Evolutionary conservation across 73 alveolate species (phyloP), one percentile per base, ranked within the genome.

Genomic region (Blepharisma stoltei): DNA sequence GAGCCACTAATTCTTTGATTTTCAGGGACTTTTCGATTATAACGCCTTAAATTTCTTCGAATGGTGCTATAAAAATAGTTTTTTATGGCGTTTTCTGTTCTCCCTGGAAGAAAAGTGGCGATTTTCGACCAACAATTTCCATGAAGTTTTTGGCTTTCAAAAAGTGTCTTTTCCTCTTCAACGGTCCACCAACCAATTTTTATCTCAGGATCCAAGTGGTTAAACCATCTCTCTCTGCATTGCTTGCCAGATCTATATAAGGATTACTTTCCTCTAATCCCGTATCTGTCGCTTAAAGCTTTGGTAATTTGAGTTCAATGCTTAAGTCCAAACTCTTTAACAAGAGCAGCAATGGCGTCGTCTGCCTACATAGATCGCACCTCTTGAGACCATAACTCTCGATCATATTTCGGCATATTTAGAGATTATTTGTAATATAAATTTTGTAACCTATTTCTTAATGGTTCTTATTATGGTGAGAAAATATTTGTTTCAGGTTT

Each of bases 101-200:
- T 77, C 20, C 93, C 93, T 25, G 82, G 86, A 44, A 90, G 88
- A 76, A 46, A 87, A 53, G 78, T 77, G 6, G 91, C 18, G 6
- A 90, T 90, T 54, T 87, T 88, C 65, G 92, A 77, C 97, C 97
- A 90, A 81, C 83, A 87, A 71, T 90, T 90, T 37, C 97, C 97
- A 70, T 79, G 79, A 55, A 83, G 88, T 23, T 68, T 70, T 68
- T 90, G 89, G 76, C 81, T 90, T 76, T 87, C 88, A 25, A 90
- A 70, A 53, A 90, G 69, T 45, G 77, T 60, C 54, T 85, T 76
- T 70, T 90, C 97, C 80, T 90, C 97, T 84, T 84, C 87, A 47
- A 71, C 75, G 23, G 88, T 78, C 94, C 94, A 90, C 55, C 75
- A 73, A 8, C 90, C 87, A 65, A 87, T 90, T 46, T 82, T 87